phyloP scores from a whole-genome alignment of 139 green algal genomes.

The Chlorella sp. region DNA sequence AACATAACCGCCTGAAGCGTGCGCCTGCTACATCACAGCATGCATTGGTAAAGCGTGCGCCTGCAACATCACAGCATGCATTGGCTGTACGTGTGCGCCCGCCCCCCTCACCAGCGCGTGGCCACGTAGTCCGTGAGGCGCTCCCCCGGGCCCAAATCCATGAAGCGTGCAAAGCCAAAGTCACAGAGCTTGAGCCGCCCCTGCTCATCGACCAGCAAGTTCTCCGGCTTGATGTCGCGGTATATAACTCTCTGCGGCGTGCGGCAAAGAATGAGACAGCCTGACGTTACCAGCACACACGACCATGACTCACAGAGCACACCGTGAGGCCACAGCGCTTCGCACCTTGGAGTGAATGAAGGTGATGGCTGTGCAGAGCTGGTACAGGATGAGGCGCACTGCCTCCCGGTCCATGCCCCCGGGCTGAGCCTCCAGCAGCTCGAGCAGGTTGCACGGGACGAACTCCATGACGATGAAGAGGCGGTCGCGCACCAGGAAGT shows the following conservation, averaged over 20 bases:
- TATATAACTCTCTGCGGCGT: constrained; percentile 42
- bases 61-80: too few relatives aligned
- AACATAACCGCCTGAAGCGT: too few relatives aligned
- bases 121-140: constrained; percentile 67
- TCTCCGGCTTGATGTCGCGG: constrained; percentile 63
- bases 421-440: constrained; percentile 49
- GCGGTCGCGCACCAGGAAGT: constrained; percentile 47
- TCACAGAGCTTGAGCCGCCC: constrained; percentile 52
- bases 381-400: constrained; percentile 45
- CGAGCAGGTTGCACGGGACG: constrained; percentile 55
- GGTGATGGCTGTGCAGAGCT: constrained; percentile 52
- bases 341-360: constrained; percentile 49
- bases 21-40: too few relatives aligned
- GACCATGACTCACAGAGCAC: too few relatives aligned
- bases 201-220: constrained; percentile 50
- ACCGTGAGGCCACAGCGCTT: too few relatives aligned
- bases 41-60: too few relatives aligned
- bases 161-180: constrained; percentile 53
- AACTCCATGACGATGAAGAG: constrained; percentile 66
- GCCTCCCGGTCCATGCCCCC: constrained; percentile 38
- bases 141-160: constrained; percentile 11
- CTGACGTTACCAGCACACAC: too few relatives aligned
- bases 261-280: too few relatives aligned
- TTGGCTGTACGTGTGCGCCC: too few relatives aligned
- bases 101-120: constrained; percentile 40